Conservation (phyloP, 306 rosid species). For the Echinosophora koreensis region DNA sequence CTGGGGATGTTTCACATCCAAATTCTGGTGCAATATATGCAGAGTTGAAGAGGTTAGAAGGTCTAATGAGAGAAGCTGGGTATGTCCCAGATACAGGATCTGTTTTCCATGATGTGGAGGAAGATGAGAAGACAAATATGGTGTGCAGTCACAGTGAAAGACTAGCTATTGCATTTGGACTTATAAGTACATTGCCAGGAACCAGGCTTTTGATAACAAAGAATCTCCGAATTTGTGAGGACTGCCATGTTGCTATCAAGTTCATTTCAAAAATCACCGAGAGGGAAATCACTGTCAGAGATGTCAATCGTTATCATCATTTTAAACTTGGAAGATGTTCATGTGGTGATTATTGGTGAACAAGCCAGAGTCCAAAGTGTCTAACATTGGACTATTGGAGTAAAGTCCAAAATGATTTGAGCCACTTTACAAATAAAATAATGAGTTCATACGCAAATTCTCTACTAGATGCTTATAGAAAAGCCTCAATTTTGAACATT, state of each 20-base stretch:
- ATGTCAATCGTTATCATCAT: slow-evolving; percentile 83
- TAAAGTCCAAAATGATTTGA: slow-evolving; percentile 9
- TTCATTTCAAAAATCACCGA: slow-evolving; percentile 69
- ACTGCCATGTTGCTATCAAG: slow-evolving; percentile 81
- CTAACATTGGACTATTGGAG: background rate
- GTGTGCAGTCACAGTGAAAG: slow-evolving; percentile 84
- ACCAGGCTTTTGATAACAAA: slow-evolving; percentile 76
- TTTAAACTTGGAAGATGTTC: slow-evolving; percentile 70
- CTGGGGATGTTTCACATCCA: slow-evolving; percentile 73
- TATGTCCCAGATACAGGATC: slow-evolving; percentile 70
- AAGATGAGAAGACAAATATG: slow-evolving; percentile 74
- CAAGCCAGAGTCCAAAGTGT: background rate
- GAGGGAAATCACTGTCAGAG: slow-evolving; percentile 77
- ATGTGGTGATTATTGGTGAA: slow-evolving; percentile 76
- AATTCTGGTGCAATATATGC: slow-evolving; percentile 67
- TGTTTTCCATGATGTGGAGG: slow-evolving; percentile 86
- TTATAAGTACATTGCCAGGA: slow-evolving; percentile 69
- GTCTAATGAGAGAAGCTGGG: slow-evolving; percentile 78
- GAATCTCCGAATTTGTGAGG: slow-evolving; percentile 78
- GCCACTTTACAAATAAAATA: background rate
- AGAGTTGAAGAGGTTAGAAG: slow-evolving; percentile 68
- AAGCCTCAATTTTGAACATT: slow-evolving; percentile 8
- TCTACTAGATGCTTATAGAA: background rate
- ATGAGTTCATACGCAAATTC: background rate
- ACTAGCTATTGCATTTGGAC: slow-evolving; percentile 84